A percentile compares a stretch with the other conserved stretches of the same genome.
Evolutionary conservation across 495 filamentous ascomycete species (phyloP).

Genomic region (Penicilliopsis zonata): DNA sequence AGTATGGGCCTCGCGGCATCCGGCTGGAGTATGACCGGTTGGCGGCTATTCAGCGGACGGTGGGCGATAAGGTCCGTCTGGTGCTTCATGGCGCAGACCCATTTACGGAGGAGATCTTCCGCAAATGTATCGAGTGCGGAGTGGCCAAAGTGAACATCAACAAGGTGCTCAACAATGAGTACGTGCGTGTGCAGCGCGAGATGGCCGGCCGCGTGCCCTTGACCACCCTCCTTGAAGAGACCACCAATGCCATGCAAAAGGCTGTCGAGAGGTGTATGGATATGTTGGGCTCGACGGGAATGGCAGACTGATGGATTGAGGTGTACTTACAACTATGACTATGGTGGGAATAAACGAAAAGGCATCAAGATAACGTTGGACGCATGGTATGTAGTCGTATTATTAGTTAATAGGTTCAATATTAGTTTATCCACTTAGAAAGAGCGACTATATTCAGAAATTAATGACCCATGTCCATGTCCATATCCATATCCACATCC

Average conservation of each 20-base stretch:
- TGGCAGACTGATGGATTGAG: constrained; percentile 35
- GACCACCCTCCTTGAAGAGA: constrained; percentile 60
- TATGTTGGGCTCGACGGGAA: constrained; percentile 53
- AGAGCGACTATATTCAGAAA: too few relatives aligned
- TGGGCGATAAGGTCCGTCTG: constrained; percentile 49
- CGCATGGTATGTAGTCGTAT: too few relatives aligned
- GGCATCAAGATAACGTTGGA: too few relatives aligned
- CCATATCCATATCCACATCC: too few relatives aligned
- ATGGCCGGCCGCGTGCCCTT: constrained; percentile 52
- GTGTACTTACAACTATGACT: not conserved
- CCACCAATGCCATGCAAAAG: constrained; percentile 61
- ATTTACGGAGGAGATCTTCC: constrained; percentile 56
- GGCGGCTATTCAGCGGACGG: constrained; percentile 45
- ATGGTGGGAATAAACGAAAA: too few relatives aligned
- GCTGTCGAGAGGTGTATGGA: constrained; percentile 66
- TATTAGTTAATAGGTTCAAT: too few relatives aligned
- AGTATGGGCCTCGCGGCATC: constrained; percentile 65
- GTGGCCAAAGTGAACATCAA: constrained; percentile 78
- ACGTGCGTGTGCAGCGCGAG: constrained; percentile 51
- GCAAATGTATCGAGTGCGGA: constrained; percentile 54
- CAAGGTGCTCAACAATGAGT: constrained; percentile 66
- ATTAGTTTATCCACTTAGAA: too few relatives aligned
- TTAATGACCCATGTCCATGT: too few relatives aligned
- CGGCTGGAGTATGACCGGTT: constrained; percentile 63
- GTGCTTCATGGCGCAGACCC: constrained; percentile 73